These are phyloP conservation scores for Mortierella alpina DNA, from an alignment of 192 early-diverging fungal genomes.

Conservation along the genomic window DNA sequence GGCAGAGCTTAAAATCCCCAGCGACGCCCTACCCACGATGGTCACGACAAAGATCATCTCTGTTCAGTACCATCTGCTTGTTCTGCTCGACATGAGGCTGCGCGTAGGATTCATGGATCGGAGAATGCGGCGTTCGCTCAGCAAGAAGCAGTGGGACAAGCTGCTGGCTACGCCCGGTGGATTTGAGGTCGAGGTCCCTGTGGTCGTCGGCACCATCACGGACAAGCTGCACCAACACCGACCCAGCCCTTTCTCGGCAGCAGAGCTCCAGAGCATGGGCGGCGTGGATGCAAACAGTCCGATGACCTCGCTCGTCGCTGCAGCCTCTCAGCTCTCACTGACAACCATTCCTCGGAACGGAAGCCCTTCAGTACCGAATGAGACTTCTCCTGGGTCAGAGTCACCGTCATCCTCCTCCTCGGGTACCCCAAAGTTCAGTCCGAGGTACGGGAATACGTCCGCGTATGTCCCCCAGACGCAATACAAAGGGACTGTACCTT, in stretches of 20 bases:
- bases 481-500: not conserved
- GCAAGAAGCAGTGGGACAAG: constrained; percentile 9
- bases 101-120: constrained; percentile 23
- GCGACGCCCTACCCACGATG: constrained; percentile 28
- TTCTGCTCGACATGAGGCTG: constrained; percentile 34
- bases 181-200: constrained; percentile 23
- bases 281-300: not conserved
- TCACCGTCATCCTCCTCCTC: no score
- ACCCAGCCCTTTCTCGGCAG: not conserved
- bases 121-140: constrained; percentile 2
- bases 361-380: no score
- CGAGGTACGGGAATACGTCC: not conserved
- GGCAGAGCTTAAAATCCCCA: constrained; percentile 16
- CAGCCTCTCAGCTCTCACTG: constrained; percentile 7
- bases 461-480: constrained; percentile 8
- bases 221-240: not conserved
- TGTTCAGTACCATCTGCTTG: constrained; percentile 25
- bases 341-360: not conserved
- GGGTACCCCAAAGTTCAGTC: no score
- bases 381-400: no score
- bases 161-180: constrained; percentile 20
- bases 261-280: not conserved
- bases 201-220: constrained; percentile 22
- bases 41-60: constrained; percentile 36
- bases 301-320: not conserved